phyloP scores from a whole-genome alignment of 176 grass and related monocot genomes.

The Canna indica region DNA sequence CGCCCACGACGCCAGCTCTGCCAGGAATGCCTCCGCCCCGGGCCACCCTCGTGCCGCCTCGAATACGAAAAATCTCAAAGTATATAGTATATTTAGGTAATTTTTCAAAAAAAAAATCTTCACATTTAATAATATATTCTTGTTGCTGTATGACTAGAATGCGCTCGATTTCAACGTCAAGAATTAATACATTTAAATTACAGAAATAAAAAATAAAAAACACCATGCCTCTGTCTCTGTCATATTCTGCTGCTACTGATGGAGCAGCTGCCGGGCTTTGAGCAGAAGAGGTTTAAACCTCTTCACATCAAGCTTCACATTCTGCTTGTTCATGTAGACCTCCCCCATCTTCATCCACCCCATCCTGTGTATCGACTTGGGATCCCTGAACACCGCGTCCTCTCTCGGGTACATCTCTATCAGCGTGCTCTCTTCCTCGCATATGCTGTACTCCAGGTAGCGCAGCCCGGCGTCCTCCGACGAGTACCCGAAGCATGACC shows the following conservation, averaged over 20 bases:
- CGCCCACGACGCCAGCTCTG: too few relatives aligned
- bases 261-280: constrained; percentile 39
- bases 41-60: too few relatives aligned
- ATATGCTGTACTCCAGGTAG: constrained; percentile 65
- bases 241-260: constrained; percentile 7
- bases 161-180: too few relatives aligned
- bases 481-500: constrained; percentile 43
- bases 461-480: constrained; percentile 39
- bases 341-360: constrained; percentile 72
- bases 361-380: constrained; percentile 40
- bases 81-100: too few relatives aligned
- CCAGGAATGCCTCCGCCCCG: too few relatives aligned
- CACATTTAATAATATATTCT: too few relatives aligned
- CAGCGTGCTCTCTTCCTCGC: constrained; percentile 60
- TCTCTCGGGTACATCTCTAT: constrained; percentile 52
- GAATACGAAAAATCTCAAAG: too few relatives aligned
- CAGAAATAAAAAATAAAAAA: too few relatives aligned
- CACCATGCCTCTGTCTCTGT: too few relatives aligned
- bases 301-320: constrained; percentile 38
- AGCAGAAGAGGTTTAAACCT: constrained; percentile 44
- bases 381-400: constrained; percentile 54
- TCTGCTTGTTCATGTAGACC: constrained; percentile 70
- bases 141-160: too few relatives aligned
- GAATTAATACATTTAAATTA: too few relatives aligned
- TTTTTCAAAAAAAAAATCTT: too few relatives aligned